Conservation (phyloP, 805 yeast genomes). For the Danielia oregonensis region DNA sequence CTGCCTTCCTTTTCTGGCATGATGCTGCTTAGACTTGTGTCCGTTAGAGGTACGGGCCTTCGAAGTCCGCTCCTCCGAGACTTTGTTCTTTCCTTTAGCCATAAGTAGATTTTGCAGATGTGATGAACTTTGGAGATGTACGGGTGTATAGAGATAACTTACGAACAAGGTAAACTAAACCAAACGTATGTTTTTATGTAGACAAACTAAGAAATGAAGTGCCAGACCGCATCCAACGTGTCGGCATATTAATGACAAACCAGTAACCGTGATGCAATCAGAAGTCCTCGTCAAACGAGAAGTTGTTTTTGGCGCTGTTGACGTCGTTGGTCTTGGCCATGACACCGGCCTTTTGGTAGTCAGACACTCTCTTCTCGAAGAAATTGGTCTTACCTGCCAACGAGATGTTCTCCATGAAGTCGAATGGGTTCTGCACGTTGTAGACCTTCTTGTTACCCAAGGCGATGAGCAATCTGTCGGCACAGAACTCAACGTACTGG, state of each 20-base stretch:
- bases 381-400: conserved; percentile 98
- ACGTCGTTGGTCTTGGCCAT: conserved; percentile 70
- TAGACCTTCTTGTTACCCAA: conserved; percentile 87
- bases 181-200: not conserved
- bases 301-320: conserved; percentile 48
- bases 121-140: not conserved
- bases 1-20: conserved; percentile 36
- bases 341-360: conserved; percentile 99
- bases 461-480: conserved; percentile 89
- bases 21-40: conserved; percentile 52
- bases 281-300: conserved; percentile 92
- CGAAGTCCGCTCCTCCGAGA: conserved; percentile 36
- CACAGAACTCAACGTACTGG: conserved; percentile 96
- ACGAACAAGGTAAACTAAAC: not conserved
- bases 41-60: conserved; percentile 48
- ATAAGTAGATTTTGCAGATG: conserved; percentile 20
- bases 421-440: conserved; percentile 91
- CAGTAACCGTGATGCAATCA: conserved; percentile 28
- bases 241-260: not conserved
- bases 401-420: conserved; percentile 98
- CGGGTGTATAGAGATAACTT: not conserved
- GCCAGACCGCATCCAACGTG: conserved; percentile 1
- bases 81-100: conserved; percentile 58
- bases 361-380: conserved; percentile 98
- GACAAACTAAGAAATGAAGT: conserved; percentile 1